Percentiles rank a stretch among this genome's conserved stretches.
Conservation (phyloP, 345 rosid species). For the Hibiscus trionum region DNA sequence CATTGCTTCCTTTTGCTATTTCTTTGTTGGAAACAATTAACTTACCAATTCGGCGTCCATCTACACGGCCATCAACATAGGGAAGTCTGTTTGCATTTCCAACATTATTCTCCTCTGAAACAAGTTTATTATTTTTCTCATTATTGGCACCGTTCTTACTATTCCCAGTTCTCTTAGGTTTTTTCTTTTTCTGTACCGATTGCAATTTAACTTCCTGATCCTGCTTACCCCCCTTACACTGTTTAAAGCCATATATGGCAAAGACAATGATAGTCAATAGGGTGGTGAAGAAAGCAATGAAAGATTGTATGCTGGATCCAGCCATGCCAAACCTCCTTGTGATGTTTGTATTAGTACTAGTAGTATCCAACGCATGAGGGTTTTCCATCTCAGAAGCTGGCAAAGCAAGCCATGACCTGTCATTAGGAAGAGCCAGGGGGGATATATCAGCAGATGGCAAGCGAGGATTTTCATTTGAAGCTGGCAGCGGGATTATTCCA, state of each 20-base stretch:
- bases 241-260: constrained; percentile 24
- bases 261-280: constrained; percentile 30
- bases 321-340: constrained; percentile 7
- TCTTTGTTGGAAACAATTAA: constrained; percentile 57
- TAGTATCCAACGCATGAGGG: constrained; percentile 20
- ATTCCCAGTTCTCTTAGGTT: constrained; percentile 32
- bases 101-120: constrained; percentile 10
- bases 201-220: constrained; percentile 26
- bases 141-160: constrained; percentile 27
- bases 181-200: constrained; percentile 31
- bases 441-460: constrained; percentile 24
- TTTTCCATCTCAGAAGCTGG: constrained; percentile 29
- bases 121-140: constrained; percentile 20
- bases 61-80: constrained; percentile 23
- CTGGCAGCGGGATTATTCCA: constrained; percentile 30
- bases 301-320: constrained; percentile 11
- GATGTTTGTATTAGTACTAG: constrained; percentile 12
- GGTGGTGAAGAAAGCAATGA: constrained; percentile 20
- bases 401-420: constrained; percentile 28
- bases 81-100: constrained; percentile 15
- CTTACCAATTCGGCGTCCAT: constrained; percentile 79
- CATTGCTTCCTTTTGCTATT: constrained; percentile 97
- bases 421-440: constrained; percentile 41
- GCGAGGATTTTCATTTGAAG: constrained; percentile 21
- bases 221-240: constrained; percentile 29